Percentiles rank a stretch among this genome's conserved stretches.
phyloP scores from a whole-genome alignment of 2,329 filamentous ascomycete genomes.

The Neurospora crassa region DNA sequence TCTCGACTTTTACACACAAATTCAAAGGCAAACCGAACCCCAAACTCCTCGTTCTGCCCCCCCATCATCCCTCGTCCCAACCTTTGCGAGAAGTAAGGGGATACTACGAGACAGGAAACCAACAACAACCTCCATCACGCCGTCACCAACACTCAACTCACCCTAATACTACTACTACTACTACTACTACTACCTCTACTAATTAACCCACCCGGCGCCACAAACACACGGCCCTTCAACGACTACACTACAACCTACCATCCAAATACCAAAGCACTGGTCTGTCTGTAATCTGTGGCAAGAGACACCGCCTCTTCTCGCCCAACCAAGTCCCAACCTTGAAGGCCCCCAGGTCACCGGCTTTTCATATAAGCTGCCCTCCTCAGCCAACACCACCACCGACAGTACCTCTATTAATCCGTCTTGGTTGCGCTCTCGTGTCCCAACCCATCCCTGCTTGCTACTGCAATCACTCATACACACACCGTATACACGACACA shows the following conservation, averaged over 20 bases:
- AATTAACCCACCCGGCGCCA: neutral
- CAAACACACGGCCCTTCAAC: neutral
- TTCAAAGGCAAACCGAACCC: neutral
- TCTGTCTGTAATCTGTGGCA: neutral
- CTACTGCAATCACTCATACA: slow-evolving; percentile 7
- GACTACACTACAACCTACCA: neutral
- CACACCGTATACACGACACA: neutral
- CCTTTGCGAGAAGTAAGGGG: neutral
- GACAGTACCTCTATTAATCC: slow-evolving; percentile 1
- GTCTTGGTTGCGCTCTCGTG: neutral
- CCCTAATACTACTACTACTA: neutral
- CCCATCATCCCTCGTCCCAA: neutral
- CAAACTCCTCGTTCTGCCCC: neutral
- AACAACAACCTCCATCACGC: slow-evolving; percentile 5
- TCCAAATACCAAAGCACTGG: neutral
- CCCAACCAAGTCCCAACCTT: neutral
- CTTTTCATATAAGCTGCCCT: neutral
- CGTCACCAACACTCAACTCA: neutral
- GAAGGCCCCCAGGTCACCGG: neutral
- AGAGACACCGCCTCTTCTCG: neutral
- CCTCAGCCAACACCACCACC: neutral
- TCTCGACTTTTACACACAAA: too few relatives aligned
- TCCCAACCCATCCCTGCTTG: neutral
- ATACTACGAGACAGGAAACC: slow-evolving; percentile 1
- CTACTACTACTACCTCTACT: too few relatives aligned